These are phyloP conservation scores for Hylodesmum podocarpum DNA, from an alignment of 306 rosid genomes.

Conservation along the genomic window DNA sequence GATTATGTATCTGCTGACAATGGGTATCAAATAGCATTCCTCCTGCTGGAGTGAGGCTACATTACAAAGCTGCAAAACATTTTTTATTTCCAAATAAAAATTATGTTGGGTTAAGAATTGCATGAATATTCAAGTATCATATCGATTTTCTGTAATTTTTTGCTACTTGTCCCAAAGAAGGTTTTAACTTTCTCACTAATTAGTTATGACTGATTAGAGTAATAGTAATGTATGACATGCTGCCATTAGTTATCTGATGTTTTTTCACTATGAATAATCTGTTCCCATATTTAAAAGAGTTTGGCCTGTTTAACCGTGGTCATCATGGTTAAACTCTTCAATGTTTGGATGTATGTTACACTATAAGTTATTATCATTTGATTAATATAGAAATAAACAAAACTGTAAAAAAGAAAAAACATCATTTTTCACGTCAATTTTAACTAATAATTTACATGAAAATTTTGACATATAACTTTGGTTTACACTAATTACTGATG, in stretches of 20 bases:
- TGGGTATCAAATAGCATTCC: slow-evolving; percentile 68
- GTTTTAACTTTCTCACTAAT: slow-evolving; percentile 38
- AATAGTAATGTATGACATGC: neutral
- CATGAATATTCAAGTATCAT: slow-evolving; percentile 3
- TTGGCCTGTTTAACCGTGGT: neutral
- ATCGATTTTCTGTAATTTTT: slow-evolving; percentile 37
- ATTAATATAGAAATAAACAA: too few relatives aligned
- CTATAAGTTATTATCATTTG: too few relatives aligned
- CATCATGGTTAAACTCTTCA: slow-evolving; percentile 3
- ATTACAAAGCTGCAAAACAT: slow-evolving; percentile 84
- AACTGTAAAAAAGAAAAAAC: too few relatives aligned
- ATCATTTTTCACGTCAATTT: too few relatives aligned
- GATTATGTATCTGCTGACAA: slow-evolving; percentile 91
- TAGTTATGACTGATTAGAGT: slow-evolving; percentile 1
- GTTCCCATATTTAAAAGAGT: neutral
- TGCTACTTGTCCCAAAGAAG: slow-evolving; percentile 96
- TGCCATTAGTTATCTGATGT: neutral
- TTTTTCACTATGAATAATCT: neutral
- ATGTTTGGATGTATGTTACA: too few relatives aligned
- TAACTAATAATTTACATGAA: too few relatives aligned
- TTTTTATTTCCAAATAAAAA: slow-evolving; percentile 16
- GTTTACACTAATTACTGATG: too few relatives aligned
- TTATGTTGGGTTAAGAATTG: slow-evolving; percentile 9
- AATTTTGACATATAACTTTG: too few relatives aligned
- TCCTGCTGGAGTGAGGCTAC: slow-evolving; percentile 93